phyloP scores from a whole-genome alignment of 495 filamentous ascomycete species.

The Trichodelitschia bisporula region DNA sequence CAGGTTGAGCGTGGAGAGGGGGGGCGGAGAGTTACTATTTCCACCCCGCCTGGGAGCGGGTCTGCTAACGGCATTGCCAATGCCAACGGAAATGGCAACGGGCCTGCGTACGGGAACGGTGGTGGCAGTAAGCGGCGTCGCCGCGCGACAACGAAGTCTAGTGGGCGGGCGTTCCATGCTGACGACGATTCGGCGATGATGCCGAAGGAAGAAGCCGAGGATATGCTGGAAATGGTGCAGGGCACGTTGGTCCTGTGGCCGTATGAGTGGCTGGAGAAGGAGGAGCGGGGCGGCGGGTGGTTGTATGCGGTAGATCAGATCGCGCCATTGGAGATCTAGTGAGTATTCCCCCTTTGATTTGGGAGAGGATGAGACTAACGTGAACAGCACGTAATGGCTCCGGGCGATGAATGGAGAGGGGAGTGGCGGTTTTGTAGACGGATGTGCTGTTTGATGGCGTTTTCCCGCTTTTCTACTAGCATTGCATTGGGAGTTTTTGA shows the following conservation, averaged over 20 bases:
- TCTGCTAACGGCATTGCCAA: too few species aligned
- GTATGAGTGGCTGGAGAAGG: conserved; percentile 75
- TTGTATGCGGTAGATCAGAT: conserved; percentile 88
- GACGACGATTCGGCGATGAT: conserved; percentile 40
- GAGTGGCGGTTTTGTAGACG: too few species aligned
- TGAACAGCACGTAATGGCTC: too few species aligned
- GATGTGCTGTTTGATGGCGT: too few species aligned
- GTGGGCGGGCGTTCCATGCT: conserved; percentile 41
- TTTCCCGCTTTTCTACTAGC: too few species aligned
- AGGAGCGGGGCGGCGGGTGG: conserved; percentile 89
- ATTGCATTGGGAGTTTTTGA: too few species aligned
- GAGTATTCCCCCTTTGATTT: too few species aligned
- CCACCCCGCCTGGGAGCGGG: too few species aligned
- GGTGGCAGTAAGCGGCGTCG: conserved; percentile 27
- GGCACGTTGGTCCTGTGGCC: conserved; percentile 80
- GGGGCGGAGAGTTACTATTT: too few species aligned
- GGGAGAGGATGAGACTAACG: too few species aligned
- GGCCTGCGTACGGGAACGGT: background rate
- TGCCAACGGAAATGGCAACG: background rate
- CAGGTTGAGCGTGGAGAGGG: background rate
- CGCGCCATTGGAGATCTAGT: conserved; percentile 86
- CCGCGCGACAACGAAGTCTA: conserved; percentile 52
- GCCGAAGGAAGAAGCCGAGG: conserved; percentile 46
- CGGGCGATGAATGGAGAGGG: too few species aligned
- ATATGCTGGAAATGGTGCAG: conserved; percentile 58